Evolutionary conservation across 139 green algal genomes (phyloP).

Genomic region (Coelastrella sp.): DNA sequence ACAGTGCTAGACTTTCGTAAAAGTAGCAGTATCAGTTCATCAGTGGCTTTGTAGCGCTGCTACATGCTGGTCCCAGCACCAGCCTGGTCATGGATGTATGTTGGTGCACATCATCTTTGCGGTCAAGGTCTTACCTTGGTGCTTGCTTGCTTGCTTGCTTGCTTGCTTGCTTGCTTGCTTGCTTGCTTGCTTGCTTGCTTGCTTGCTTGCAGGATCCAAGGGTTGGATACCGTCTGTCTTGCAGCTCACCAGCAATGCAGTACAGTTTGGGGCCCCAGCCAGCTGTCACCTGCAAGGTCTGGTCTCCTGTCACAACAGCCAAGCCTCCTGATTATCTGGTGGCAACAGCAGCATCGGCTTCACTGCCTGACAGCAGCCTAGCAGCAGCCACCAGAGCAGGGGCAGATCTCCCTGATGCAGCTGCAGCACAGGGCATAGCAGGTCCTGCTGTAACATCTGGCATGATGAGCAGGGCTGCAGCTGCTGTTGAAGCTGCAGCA

Average conservation of each 20-base stretch:
- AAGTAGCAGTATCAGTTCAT: too few species aligned
- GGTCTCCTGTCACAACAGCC: not conserved
- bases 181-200: too few species aligned
- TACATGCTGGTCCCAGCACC: too few species aligned
- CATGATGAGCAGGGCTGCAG: not conserved
- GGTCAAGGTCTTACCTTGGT: too few species aligned
- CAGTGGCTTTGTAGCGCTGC: too few species aligned
- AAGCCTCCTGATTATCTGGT: not conserved
- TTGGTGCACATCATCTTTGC: too few species aligned
- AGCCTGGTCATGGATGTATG: too few species aligned
- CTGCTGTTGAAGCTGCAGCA: not conserved
- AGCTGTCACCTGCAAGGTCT: constrained; percentile 17
- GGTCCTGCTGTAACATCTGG: not conserved
- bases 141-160: too few species aligned
- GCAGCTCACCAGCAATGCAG: constrained; percentile 26
- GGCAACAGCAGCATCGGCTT: not conserved
- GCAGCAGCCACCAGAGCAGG: not conserved
- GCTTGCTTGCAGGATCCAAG: constrained; percentile 3
- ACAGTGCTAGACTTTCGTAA: too few species aligned
- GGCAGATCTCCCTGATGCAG: not conserved
- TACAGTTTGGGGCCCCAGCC: constrained; percentile 24
- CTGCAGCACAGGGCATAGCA: too few species aligned
- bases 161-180: not conserved
- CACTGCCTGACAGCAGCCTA: not conserved
- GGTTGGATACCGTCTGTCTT: not conserved